A percentile compares a stretch with the other conserved stretches of the same genome.
These are phyloP conservation scores for Penicillium sp. DNA, from an alignment of 2,329 filamentous ascomycete species.

Conservation along the genomic window DNA sequence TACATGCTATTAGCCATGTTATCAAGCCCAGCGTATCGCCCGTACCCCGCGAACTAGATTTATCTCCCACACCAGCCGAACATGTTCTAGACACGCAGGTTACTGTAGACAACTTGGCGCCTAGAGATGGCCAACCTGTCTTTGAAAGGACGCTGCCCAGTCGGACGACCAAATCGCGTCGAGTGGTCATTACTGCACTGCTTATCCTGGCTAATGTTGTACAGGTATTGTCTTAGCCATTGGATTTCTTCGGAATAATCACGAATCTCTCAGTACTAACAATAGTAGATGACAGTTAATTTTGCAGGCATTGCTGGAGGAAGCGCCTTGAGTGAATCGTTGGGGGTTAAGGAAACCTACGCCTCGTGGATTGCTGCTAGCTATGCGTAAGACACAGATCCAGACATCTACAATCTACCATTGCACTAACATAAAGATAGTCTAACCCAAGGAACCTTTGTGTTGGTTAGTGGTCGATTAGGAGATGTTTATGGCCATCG, in stretches of 20 bases:
- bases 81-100: background rate
- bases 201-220: constrained; percentile 27
- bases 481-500: constrained; percentile 60
- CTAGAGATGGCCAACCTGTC: constrained; percentile 13
- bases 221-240: constrained; percentile 16
- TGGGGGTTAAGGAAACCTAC: constrained; percentile 20
- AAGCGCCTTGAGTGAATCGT: constrained; percentile 18
- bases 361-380: constrained; percentile 30
- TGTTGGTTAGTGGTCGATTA: constrained; percentile 56
- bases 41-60: background rate
- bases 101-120: background rate
- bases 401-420: background rate
- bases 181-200: constrained; percentile 19
- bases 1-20: background rate
- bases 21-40: background rate
- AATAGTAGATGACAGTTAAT: constrained; percentile 27
- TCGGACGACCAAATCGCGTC: constrained; percentile 16
- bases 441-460: constrained; percentile 57
- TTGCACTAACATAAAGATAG: constrained; percentile 23
- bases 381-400: constrained; percentile 19
- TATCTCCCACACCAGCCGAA: background rate
- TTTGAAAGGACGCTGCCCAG: constrained; percentile 19
- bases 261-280: background rate
- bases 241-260: background rate
- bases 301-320: constrained; percentile 28